Base-by-base conservation (phyloP, 352 stramenopile genomes). In the Chrysophaeum taylorii region DNA sequence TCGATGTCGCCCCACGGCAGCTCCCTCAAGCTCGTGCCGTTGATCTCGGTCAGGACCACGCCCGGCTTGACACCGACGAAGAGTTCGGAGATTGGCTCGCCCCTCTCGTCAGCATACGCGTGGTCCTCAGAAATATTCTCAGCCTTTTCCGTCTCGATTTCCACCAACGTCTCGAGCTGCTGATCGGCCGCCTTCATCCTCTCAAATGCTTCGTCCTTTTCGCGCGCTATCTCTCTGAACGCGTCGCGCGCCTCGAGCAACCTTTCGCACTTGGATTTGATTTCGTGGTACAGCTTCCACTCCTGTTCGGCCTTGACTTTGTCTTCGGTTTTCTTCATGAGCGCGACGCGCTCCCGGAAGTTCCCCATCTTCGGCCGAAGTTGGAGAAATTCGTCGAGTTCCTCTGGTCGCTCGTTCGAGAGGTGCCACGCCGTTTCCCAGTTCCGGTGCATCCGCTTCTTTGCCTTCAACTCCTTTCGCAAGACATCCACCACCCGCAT, bases 401-500 rank as follows among this genome's bases (percentile, higher is more conserved):
- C 68, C 39, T 72, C 68, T 2, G 68, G 68, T 35, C 68, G 12
- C 4, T 72, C 68, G 36, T 72, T 72, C 68, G 68, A 68, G 27
- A 68, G 16, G 4, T 68, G 68, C 68, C 68, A 72, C 14, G 68
- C 68, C 1, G 52, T 53, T 27, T 72, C 68, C 68, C 68, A 72
- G 29, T 72, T 72, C 64, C 36, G 33, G 31, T 25, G n/a, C 9
- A 37, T 68, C 50, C 68, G 23, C 7, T 35, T 39, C 50, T 68
- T 66, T 1, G 35, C 57, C 15, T 45, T 36, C 23, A 48, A 45
- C 12, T 42, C 57, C 31, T 45, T 42, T 7, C 35, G 23, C 31
- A 66, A 36, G 1, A 2, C 15, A 42, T 66, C 57, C 2, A 66
- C 57, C 18, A 21, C 14, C 12, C 33, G 9, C 12, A 66, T 9